These are phyloP conservation scores for Alternaria viburni DNA, from an alignment of 2,329 filamentous ascomycete species.

Conservation along the genomic window DNA sequence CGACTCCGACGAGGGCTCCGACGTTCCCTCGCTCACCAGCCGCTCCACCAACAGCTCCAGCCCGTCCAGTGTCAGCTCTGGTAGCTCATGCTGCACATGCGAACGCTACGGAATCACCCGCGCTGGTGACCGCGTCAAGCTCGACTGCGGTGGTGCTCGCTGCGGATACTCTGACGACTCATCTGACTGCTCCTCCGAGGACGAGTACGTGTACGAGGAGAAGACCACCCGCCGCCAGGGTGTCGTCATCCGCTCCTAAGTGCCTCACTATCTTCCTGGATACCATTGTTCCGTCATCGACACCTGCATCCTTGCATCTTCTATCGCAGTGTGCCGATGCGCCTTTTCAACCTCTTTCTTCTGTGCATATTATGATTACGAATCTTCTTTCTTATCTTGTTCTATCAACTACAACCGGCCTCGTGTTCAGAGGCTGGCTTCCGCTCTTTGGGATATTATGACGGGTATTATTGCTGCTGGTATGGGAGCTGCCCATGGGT, in stretches of 20 bases:
- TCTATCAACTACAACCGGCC: background rate
- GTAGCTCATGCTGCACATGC: slow-evolving; percentile 76
- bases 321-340: slow-evolving; percentile 3
- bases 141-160: slow-evolving; percentile 89
- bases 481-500: slow-evolving; percentile 13
- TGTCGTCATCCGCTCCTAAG: slow-evolving; percentile 51
- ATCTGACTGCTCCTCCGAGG: slow-evolving; percentile 73
- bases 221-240: slow-evolving; percentile 57
- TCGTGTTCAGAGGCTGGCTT: background rate
- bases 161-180: slow-evolving; percentile 81
- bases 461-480: slow-evolving; percentile 26
- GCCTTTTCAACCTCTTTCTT: slow-evolving; percentile 23
- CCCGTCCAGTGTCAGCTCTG: slow-evolving; percentile 64
- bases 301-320: background rate
- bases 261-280: background rate
- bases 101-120: slow-evolving; percentile 97
- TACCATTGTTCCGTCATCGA: slow-evolving; percentile 1
- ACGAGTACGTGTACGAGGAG: slow-evolving; percentile 62
- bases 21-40: slow-evolving; percentile 71
- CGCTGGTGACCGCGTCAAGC: slow-evolving; percentile 89
- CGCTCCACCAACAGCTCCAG: slow-evolving; percentile 75
- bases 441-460: slow-evolving; percentile 6
- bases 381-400: slow-evolving; percentile 17
- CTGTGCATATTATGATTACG: slow-evolving; percentile 40
- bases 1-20: slow-evolving; percentile 76